Percentiles rank a stretch among this genome's conserved stretches.
phyloP scores from a whole-genome alignment of 2,329 filamentous ascomycete genomes.

The Fusarium sp. region DNA sequence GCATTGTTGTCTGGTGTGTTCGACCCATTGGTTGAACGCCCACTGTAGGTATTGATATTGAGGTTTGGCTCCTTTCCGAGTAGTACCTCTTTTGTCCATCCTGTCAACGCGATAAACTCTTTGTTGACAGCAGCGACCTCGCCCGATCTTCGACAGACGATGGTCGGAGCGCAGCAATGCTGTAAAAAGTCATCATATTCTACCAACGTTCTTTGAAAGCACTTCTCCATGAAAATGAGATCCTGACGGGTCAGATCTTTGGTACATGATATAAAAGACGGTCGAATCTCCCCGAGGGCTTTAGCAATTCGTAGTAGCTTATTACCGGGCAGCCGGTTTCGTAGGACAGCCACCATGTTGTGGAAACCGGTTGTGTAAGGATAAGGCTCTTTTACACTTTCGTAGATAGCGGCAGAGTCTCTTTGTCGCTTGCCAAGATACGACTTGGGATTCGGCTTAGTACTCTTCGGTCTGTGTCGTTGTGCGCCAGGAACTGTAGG shows the following conservation, averaged over 20 bases:
- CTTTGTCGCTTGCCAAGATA: conserved; percentile 66
- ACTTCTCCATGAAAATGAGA: conserved; percentile 97
- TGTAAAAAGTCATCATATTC: conserved; percentile 95
- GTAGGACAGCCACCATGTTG: conserved; percentile 80
- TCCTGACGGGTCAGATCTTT: conserved; percentile 89
- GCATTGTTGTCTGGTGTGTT: conserved; percentile 47
- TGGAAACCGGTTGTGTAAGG: conserved; percentile 92
- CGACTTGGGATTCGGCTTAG: conserved; percentile 54
- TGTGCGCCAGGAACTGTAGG: conserved; percentile 38
- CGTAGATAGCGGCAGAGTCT: conserved; percentile 87
- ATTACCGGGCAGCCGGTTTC: conserved; percentile 77
- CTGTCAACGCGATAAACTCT: conserved; percentile 94
- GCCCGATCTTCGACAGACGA: conserved; percentile 90
- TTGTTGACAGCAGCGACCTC: conserved; percentile 96
- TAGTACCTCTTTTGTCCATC: conserved; percentile 90
- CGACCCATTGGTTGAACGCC: conserved; percentile 51
- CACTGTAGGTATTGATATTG: conserved; percentile 74
- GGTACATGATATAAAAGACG: conserved; percentile 91
- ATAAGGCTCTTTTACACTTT: conserved; percentile 89
- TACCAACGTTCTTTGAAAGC: conserved; percentile 89
- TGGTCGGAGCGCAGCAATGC: conserved; percentile 85
- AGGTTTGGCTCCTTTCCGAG: conserved; percentile 87
- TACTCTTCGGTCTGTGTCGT: conserved; percentile 55
- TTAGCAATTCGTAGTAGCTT: conserved; percentile 86
- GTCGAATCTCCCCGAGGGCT: conserved; percentile 86